Conservation (phyloP, 108 stramenopile genomes). For the Aurantiochytrium sp. region DNA sequence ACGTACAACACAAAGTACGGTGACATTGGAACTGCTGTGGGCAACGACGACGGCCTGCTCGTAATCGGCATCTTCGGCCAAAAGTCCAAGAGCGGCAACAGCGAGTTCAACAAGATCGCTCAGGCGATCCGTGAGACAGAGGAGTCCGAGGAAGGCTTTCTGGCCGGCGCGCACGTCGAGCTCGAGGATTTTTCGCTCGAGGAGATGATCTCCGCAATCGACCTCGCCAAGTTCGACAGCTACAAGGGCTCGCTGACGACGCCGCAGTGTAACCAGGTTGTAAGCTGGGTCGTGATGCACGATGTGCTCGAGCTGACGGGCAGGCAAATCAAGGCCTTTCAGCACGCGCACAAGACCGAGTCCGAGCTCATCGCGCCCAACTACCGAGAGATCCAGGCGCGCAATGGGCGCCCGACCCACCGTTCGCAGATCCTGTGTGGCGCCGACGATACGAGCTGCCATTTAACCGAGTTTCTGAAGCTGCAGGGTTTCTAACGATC, state of each 20-base stretch:
- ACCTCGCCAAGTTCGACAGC: neutral
- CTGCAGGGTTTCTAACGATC: no score
- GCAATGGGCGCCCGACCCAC: neutral
- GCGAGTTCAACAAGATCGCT: neutral
- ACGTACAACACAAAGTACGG: conserved; percentile 16
- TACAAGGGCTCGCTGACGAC: neutral
- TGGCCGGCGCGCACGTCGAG: neutral
- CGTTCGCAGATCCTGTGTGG: neutral
- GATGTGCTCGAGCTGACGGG: neutral
- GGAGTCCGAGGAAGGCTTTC: neutral
- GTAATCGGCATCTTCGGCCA: neutral
- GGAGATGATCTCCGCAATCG: neutral
- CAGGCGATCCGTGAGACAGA: neutral
- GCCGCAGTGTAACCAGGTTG: neutral
- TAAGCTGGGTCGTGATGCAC: neutral
- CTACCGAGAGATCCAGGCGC: neutral
- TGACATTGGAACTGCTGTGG: neutral
- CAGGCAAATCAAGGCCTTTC: neutral
- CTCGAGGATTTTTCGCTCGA: neutral
- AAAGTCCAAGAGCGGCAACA: neutral
- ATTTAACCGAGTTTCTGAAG: no score
- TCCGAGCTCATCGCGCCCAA: neutral
- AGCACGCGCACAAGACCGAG: neutral
- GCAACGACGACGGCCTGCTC: neutral
- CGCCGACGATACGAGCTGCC: no score